Evolutionary conservation across 306 rosid species (phyloP), one percentile per base, ranked within the genome.

Genomic region (Begonia fuchsioides): DNA sequence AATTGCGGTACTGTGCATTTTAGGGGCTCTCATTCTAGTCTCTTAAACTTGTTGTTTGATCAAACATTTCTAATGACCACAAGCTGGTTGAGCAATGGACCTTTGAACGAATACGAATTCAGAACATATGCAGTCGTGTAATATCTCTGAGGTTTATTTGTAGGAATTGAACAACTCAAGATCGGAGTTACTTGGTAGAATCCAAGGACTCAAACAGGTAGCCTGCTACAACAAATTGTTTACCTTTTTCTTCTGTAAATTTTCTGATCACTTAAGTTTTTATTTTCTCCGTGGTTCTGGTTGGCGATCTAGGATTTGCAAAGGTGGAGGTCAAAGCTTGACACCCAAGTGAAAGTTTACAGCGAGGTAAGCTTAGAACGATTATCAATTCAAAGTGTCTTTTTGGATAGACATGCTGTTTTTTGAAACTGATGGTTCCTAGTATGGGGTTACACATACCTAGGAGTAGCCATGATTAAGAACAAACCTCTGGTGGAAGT

Each of bases 81-180:
- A 1, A 32, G 15, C 32, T 38, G 19, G 39, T 17, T 15, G 49
- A 40, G 11, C 41, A 39, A 12, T 11, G 2, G 39, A 38, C 12
- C 39, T 12, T 1, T 8, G 57, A 48, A 44, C 48, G 44, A 13
- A 14, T 17, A 46, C 15, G 44, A 16, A 15, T 46, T 59, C 13
- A 11, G 14, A 9, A 32, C 8, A 11, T 10, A 26, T 13, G 17
- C 9, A 18, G 51, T 38, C 26, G 32, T 55, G 49, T 51, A 13
- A 15, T 12, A 13, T 38, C 32, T 47, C 12, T 12, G 53, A 10
- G 65, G 16, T 50, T 54, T 65, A 43, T 55, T 71, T 16, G 16
- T 68, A 92, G 96, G 96, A 92, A 65, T 67, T 92, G 64, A 86
- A 76, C 56, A 86, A 92, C 58, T 85, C 98, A 2, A 82, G 98